Conservation (phyloP, 805 yeast genomes). For the Vanderwaltozyma tropicalis region DNA sequence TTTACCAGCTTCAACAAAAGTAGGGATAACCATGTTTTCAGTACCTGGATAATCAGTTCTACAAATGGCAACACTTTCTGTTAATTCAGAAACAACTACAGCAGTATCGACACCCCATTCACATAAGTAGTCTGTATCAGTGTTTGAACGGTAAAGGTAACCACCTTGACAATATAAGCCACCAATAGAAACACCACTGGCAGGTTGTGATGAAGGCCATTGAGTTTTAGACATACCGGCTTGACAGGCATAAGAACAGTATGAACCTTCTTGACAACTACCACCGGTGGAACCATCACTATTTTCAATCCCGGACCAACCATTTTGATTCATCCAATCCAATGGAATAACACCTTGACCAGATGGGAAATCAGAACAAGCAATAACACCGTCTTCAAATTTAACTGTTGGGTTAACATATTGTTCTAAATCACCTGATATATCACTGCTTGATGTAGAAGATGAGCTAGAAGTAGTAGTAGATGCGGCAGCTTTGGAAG, state of each 20-base stretch:
- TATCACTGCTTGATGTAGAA: conserved; percentile 17
- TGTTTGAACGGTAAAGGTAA: conserved; percentile 70
- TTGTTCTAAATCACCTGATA: conserved; percentile 44
- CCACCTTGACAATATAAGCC: conserved; percentile 83
- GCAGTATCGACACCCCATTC: conserved; percentile 76
- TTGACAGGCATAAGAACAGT: conserved; percentile 97
- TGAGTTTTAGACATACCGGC: conserved; percentile 98
- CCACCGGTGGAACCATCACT: conserved; percentile 43
- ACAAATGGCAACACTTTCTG: conserved; percentile 73
- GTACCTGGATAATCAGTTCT: conserved; percentile 99
- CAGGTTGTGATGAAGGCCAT: conserved; percentile 86
- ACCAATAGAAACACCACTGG: conserved; percentile 84
- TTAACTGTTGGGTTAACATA: conserved; percentile 40
- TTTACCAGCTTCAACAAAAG: conserved; percentile 61
- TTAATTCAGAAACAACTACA: conserved; percentile 51
- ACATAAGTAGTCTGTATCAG: conserved; percentile 59
- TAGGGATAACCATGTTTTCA: conserved; percentile 96
- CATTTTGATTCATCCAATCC: conserved; percentile 43
- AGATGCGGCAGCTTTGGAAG: conserved; percentile 17
- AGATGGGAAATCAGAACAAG: conserved; percentile 62
- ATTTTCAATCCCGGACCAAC: conserved; percentile 35
- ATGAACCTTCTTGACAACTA: conserved; percentile 74
- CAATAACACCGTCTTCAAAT: conserved; percentile 60
- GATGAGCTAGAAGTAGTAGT: conserved; percentile 22
- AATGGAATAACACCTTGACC: conserved; percentile 61